A percentile compares a stretch with the other conserved stretches of the same genome.
Conservation (phyloP, 176 grass and related monocot species). For the Avena eriantha region DNA sequence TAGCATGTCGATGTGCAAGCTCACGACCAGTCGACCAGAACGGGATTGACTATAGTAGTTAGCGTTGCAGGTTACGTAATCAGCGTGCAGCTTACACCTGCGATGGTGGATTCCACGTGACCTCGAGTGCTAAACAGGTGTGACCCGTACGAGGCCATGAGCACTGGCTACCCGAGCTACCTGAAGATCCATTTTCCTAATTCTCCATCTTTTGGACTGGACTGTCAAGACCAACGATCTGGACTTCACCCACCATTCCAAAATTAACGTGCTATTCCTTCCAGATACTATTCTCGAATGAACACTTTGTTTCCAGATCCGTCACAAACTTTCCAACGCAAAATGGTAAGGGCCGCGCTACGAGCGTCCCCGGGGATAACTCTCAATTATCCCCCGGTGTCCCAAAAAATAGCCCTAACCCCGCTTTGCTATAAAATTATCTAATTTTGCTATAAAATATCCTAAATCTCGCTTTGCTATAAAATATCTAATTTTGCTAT, state of each 20-base stretch:
- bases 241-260: not conserved
- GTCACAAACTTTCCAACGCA: not conserved
- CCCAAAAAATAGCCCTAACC: too few relatives aligned
- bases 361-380: too few relatives aligned
- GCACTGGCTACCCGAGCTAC: not conserved
- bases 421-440: too few relatives aligned
- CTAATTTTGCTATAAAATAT: too few relatives aligned
- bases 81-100: not conserved
- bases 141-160: not conserved
- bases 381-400: too few relatives aligned
- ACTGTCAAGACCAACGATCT: not conserved
- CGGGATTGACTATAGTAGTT: too few relatives aligned
- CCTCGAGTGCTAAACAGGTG: slow-evolving; percentile 44
- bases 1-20: not conserved
- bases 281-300: not conserved
- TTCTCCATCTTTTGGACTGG: not conserved
- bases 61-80: not conserved
- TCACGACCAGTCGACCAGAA: too few relatives aligned
- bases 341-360: not conserved
- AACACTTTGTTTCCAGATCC: not conserved
- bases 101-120: slow-evolving; percentile 45
- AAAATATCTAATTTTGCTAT: too few relatives aligned
- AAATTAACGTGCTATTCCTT: not conserved
- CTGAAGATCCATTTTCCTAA: not conserved
- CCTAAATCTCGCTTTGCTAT: too few relatives aligned